phyloP scores from a whole-genome alignment of 306 rosid species.

The Acacia melanoxylon region DNA sequence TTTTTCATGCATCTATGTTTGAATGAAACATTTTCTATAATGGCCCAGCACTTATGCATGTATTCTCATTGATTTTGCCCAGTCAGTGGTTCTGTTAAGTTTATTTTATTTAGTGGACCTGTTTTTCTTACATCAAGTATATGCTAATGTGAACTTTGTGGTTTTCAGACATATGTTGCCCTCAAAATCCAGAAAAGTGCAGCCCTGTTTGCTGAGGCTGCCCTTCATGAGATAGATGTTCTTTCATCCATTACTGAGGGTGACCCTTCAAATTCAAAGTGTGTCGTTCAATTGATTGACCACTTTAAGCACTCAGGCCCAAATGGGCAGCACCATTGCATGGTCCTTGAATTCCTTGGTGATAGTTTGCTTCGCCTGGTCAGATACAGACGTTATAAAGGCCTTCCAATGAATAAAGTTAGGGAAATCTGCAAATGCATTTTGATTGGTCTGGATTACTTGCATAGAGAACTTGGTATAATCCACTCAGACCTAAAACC shows the following conservation, averaged over 20 bases:
- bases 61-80: slow-evolving; percentile 9
- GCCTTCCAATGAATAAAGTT: slow-evolving; percentile 68
- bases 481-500: slow-evolving; percentile 94
- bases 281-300: slow-evolving; percentile 73
- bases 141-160: slow-evolving; percentile 8
- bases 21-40: background rate
- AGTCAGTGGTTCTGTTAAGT: background rate
- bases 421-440: slow-evolving; percentile 84
- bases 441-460: slow-evolving; percentile 81
- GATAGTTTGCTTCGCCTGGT: slow-evolving; percentile 89
- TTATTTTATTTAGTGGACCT: background rate
- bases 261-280: slow-evolving; percentile 61
- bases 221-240: slow-evolving; percentile 85
- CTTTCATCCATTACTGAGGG: slow-evolving; percentile 73
- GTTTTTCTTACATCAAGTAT: background rate
- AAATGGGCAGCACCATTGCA: slow-evolving; percentile 93
- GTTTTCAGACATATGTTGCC: slow-evolving; percentile 74
- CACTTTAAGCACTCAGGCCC: slow-evolving; percentile 96
- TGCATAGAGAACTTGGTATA: slow-evolving; percentile 86
- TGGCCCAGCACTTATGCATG: background rate
- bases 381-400: slow-evolving; percentile 66
- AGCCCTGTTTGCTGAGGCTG: slow-evolving; percentile 87
- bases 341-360: slow-evolving; percentile 95
- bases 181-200: slow-evolving; percentile 99
- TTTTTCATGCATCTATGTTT: slow-evolving; percentile 13